These are phyloP conservation scores for Oryza australiensis DNA, from an alignment of 176 grass and related monocot genomes.

Conservation along the genomic window DNA sequence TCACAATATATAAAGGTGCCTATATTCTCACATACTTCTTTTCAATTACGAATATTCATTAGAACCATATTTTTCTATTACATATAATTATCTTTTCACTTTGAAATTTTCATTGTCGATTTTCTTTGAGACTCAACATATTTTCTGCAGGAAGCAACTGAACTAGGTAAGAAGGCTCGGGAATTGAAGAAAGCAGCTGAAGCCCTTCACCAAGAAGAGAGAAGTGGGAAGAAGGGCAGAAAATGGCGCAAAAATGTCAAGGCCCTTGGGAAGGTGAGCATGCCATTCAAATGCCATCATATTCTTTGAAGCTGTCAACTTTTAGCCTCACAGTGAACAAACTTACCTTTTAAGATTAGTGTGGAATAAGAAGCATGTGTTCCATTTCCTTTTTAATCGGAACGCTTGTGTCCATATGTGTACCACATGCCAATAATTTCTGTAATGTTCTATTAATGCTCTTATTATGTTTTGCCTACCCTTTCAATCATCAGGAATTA, in stretches of 20 bases:
- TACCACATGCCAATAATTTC: not conserved
- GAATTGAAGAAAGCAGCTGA: conserved; percentile 90
- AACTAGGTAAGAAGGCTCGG: conserved; percentile 89
- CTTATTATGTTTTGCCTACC: not conserved
- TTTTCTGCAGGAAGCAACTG: conserved; percentile 80
- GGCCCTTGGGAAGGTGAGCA: conserved; percentile 72
- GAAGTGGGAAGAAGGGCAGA: conserved; percentile 77
- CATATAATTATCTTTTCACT: not conserved
- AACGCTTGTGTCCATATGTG: not conserved
- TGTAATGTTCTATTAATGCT: not conserved
- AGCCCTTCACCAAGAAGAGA: conserved; percentile 96
- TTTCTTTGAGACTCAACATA: conserved; percentile 9
- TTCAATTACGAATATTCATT: conserved; percentile 22
- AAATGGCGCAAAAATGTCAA: conserved; percentile 99
- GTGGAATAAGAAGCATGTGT: conserved; percentile 8
- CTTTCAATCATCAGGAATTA: conserved; percentile 61
- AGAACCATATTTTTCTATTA: not conserved
- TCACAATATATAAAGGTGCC: conserved; percentile 98
- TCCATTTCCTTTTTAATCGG: not conserved
- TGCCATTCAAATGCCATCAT: not conserved
- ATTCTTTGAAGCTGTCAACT: not conserved
- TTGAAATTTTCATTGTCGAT: not conserved
- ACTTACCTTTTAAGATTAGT: not conserved
- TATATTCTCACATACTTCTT: conserved; percentile 23
- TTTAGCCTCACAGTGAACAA: not conserved